These are phyloP conservation scores for Saccharomycopsis javanensis DNA, from an alignment of 805 yeast genomes.

Conservation along the genomic window DNA sequence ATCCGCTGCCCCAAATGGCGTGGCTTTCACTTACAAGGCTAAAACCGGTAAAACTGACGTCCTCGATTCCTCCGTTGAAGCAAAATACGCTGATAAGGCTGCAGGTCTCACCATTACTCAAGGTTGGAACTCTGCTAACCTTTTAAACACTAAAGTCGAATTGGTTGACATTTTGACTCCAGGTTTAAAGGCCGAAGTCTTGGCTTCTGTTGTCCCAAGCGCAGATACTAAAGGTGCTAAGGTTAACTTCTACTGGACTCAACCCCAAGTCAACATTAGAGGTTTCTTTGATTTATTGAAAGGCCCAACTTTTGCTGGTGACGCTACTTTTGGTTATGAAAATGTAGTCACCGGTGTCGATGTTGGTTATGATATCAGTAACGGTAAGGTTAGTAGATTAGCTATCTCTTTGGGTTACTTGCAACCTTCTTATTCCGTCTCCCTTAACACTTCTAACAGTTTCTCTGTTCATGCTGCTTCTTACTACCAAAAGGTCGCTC, in stretches of 20 bases:
- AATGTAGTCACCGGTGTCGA: conserved; percentile 97
- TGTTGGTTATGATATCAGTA: conserved; percentile 89
- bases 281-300: conserved; percentile 90
- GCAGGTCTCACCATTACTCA: conserved; percentile 90
- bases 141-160: conserved; percentile 87
- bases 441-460: conserved; percentile 69
- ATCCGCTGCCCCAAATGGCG: conserved; percentile 95
- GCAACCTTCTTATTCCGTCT: conserved; percentile 73
- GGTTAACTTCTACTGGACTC: conserved; percentile 82
- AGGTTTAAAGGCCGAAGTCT: conserved; percentile 88
- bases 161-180: conserved; percentile 86
- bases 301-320: conserved; percentile 94
- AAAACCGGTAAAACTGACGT: conserved; percentile 73
- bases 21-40: conserved; percentile 88
- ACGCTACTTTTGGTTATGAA: conserved; percentile 88
- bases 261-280: conserved; percentile 88
- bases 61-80: conserved; percentile 81
- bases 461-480: conserved; percentile 87
- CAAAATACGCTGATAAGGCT: conserved; percentile 86
- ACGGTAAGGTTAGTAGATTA: conserved; percentile 89
- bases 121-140: conserved; percentile 95
- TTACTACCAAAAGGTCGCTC: conserved; percentile 91
- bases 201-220: conserved; percentile 77
- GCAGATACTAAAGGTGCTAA: conserved; percentile 78
- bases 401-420: conserved; percentile 90